A percentile compares a stretch with the other conserved stretches of the same genome.
Conservation (phyloP, 2,329 filamentous ascomycete genomes). For the Pseudocercospora eumusae region DNA sequence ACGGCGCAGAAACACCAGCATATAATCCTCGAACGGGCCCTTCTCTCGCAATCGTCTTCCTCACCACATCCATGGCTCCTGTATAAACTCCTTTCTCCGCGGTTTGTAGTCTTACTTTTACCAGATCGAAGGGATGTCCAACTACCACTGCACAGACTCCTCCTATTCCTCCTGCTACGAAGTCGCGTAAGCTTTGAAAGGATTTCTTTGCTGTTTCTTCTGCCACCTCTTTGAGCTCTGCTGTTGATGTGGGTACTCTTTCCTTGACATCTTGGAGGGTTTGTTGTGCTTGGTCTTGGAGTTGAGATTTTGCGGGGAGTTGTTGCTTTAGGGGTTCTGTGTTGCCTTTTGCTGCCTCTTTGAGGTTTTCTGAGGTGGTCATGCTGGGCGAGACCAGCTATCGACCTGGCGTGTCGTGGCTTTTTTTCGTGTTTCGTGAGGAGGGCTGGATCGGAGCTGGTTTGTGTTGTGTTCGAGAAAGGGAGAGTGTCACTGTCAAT, state of each 20-base stretch:
- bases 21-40: conserved; percentile 80
- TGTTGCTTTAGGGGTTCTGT: conserved; percentile 24
- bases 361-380: conserved; percentile 23
- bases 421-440: neutral
- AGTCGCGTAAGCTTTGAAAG: conserved; percentile 70
- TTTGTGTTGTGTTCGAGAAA: neutral
- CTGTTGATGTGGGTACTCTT: conserved; percentile 35
- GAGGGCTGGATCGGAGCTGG: neutral
- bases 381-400: conserved; percentile 23
- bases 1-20: conserved; percentile 91
- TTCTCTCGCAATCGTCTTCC: conserved; percentile 83
- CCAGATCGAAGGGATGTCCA: conserved; percentile 92
- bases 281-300: conserved; percentile 24
- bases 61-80: conserved; percentile 86
- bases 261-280: conserved; percentile 27
- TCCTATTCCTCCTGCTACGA: conserved; percentile 87
- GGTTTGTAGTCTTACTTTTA: conserved; percentile 96
- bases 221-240: conserved; percentile 57
- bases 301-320: conserved; percentile 23
- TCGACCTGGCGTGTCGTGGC: neutral
- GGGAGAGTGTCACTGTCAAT: too few relatives aligned
- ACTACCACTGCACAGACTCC: conserved; percentile 92
- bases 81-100: conserved; percentile 91
- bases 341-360: conserved; percentile 29
- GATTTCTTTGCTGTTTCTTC: conserved; percentile 55